Conservation (phyloP, 1,284 basidiomycete genomes). For the Ceratobasidium sp. region DNA sequence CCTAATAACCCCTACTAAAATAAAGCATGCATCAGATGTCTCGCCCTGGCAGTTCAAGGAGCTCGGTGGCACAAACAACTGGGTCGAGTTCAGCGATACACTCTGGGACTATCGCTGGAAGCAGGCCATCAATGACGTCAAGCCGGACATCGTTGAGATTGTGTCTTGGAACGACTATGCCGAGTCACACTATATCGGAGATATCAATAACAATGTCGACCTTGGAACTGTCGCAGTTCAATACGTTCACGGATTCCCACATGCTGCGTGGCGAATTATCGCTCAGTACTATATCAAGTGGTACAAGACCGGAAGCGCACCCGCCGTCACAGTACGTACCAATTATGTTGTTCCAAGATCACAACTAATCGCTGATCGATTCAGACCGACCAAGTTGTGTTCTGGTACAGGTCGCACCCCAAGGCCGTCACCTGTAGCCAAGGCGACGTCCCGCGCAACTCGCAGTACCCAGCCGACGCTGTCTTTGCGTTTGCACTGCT, state of each 20-base stretch:
- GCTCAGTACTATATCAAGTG: conserved; percentile 53
- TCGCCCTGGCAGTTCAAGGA: conserved; percentile 60
- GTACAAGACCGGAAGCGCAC: conserved; percentile 51
- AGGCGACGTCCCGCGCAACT: conserved; percentile 51
- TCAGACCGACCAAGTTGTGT: conserved; percentile 50
- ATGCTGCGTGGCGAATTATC: conserved; percentile 51
- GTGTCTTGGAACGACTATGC: conserved; percentile 43
- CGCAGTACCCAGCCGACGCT: conserved; percentile 50
- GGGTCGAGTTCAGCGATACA: conserved; percentile 53
- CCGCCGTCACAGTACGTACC: conserved; percentile 46
- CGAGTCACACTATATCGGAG: conserved; percentile 49
- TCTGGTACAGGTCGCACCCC: conserved; percentile 53
- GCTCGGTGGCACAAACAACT: conserved; percentile 52
- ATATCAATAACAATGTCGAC: conserved; percentile 51
- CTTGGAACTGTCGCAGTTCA: conserved; percentile 49
- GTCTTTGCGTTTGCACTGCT: conserved; percentile 53
- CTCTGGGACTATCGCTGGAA: conserved; percentile 51
- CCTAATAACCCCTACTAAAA: conserved; percentile 43
- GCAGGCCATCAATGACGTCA: conserved; percentile 51
- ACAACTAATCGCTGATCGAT: not conserved
- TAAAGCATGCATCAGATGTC: conserved; percentile 48
- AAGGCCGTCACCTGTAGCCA: conserved; percentile 49
- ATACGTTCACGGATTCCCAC: conserved; percentile 51
- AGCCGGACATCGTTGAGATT: conserved; percentile 57
- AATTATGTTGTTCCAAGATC: not conserved